Conservation (phyloP, 768 basidiomycete species). For the Tylopilus vinaceipallidus region DNA sequence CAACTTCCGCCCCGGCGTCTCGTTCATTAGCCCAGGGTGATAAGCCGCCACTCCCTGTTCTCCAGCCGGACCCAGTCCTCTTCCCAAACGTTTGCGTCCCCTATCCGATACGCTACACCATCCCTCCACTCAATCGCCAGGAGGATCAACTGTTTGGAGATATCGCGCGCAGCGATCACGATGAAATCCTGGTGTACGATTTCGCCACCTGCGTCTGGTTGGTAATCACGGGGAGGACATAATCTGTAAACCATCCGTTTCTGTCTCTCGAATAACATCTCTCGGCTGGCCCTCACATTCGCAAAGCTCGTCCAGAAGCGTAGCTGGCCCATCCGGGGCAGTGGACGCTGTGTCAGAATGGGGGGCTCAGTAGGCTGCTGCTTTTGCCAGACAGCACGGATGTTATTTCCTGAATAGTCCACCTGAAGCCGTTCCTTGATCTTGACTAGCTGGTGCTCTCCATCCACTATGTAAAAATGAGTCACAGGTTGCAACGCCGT, state of each 20-base stretch:
- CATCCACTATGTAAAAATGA: conserved; percentile 7
- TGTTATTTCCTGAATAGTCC: not conserved
- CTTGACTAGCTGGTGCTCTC: not conserved
- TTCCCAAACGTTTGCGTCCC: not conserved
- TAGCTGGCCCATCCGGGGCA: not conserved
- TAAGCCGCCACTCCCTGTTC: conserved; percentile 12
- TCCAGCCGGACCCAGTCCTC: conserved; percentile 2
- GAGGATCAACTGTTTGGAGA: not conserved
- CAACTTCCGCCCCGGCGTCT: no score
- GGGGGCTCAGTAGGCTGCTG: not conserved
- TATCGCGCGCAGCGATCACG: conserved; percentile 1
- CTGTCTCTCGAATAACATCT: not conserved
- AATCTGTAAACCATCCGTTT: not conserved
- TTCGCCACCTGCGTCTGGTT: not conserved
- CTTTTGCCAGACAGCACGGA: not conserved
- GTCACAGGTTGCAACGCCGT: not conserved
- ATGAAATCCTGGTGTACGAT: conserved; percentile 13
- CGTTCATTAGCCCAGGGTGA: no score
- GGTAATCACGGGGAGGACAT: not conserved
- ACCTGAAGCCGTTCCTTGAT: not conserved
- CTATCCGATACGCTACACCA: conserved; percentile 13
- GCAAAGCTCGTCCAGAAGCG: conserved; percentile 15
- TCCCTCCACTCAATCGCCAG: conserved; percentile 14
- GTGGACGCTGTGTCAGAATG: not conserved
- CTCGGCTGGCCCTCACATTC: not conserved